Evolutionary conservation across 805 yeast genomes (phyloP), one percentile per base, ranked within the genome.

Genomic region (Torulaspora gathmanii): DNA sequence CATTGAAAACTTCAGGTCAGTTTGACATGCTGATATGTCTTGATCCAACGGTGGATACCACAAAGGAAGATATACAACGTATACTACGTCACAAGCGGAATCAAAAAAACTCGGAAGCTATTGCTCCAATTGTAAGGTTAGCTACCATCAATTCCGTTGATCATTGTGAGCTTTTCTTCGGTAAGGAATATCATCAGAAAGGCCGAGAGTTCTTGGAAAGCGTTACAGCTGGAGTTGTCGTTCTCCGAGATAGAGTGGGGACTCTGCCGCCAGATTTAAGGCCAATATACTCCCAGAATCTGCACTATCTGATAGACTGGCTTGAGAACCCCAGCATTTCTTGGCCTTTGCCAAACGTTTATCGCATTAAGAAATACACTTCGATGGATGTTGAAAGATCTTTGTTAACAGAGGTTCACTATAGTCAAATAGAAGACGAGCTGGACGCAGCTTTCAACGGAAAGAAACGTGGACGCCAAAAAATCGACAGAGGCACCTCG

Each of bases 271-370:
- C 88, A 0, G 93, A 82, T 56, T 63, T 88, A 38, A 73, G 85
- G 59, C 90, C 93, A 12, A 77, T 86, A 16, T 87, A 83, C 62
- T 71, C 78, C 31, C 82, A 81, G 52, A 76, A 82, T 46, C 70
- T 89, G 51, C 70, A 72, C 5, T 85, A 78, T 56, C 69, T 90
- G 41, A 66, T 71, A 1, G 74, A 73, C 27, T 88, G 90, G 81
- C 69, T 87, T 27, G 71, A 71, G 33, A 66, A 75, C 34, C 69
- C 65, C 4, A 46, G 52, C 13, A 48, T 63, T 19, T 70, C 75
- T 5, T 89, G 95, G 95, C 91, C 90, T 3, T 67, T 89, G 34
- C 93, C 95, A 0, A 86, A 83, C 37, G 68, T 86, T 50, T 75
- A 87, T 2, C 60, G 71, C 2, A 78, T 88, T 4, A 80, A 83